A percentile compares a stretch with the other conserved stretches of the same genome.
phyloP scores from a whole-genome alignment of 352 stramenopile genomes.

The Pythium pyrilobum region DNA sequence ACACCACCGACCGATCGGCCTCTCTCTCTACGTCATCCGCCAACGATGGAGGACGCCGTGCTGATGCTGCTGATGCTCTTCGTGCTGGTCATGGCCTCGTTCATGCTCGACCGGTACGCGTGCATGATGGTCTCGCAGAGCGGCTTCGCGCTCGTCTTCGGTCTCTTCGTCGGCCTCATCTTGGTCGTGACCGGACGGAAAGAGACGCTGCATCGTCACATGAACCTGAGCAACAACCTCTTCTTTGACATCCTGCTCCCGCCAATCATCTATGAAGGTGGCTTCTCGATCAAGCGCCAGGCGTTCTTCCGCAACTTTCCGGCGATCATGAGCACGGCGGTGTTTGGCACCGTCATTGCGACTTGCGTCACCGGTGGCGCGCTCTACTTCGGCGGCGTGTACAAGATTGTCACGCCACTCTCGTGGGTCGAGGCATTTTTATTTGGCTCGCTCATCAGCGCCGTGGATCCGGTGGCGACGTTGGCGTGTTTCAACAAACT shows the following conservation, averaged over 20 bases:
- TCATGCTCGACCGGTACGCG: slow-evolving; percentile 79
- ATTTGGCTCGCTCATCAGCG: slow-evolving; percentile 91
- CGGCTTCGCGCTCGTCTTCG: slow-evolving; percentile 80
- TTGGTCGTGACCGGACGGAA: slow-evolving; percentile 64
- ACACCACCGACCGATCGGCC: not conserved
- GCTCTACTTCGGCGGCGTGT: slow-evolving; percentile 59
- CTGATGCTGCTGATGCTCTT: slow-evolving; percentile 83
- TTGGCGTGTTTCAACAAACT: slow-evolving; percentile 92
- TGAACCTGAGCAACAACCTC: slow-evolving; percentile 85
- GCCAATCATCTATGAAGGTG: slow-evolving; percentile 85
- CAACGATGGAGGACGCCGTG: slow-evolving; percentile 75
- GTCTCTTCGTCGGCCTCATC: slow-evolving; percentile 62
- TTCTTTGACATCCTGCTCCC: slow-evolving; percentile 85
- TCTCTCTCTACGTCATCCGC: not conserved
- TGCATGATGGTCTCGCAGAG: slow-evolving; percentile 85
- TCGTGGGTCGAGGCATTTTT: slow-evolving; percentile 90
- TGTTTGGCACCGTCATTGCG: slow-evolving; percentile 73
- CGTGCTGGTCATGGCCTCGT: slow-evolving; percentile 85
- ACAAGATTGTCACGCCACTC: slow-evolving; percentile 60
- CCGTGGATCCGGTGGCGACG: slow-evolving; percentile 92
- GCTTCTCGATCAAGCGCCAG: slow-evolving; percentile 81
- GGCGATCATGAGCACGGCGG: slow-evolving; percentile 80
- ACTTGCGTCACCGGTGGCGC: slow-evolving; percentile 72
- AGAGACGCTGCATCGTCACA: slow-evolving; percentile 58
- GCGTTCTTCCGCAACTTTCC: slow-evolving; percentile 85